Conservation (phyloP, 148 eudicot species). For the Dysphania ambrosioides region DNA sequence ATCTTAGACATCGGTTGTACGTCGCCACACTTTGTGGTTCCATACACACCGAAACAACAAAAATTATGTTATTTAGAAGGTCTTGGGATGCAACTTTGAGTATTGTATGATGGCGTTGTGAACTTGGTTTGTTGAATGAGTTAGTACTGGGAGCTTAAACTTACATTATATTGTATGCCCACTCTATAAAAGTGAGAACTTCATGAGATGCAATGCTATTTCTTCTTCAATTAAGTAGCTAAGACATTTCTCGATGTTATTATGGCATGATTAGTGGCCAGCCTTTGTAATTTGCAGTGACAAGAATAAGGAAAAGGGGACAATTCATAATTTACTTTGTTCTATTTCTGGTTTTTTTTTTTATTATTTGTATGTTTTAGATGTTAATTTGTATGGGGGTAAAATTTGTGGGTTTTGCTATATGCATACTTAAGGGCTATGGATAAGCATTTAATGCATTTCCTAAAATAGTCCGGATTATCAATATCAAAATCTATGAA, state of each 20-base stretch:
- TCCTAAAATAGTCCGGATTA: neutral
- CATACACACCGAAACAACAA: no score
- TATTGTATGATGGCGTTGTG: neutral
- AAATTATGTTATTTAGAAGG: no score
- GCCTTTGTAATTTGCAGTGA: no score
- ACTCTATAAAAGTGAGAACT: neutral
- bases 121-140: slow-evolving; percentile 5
- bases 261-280: no score
- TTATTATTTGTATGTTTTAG: no score
- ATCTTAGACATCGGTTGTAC: neutral
- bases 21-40: no score
- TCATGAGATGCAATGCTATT: neutral
- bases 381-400: neutral
- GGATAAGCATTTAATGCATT: neutral
- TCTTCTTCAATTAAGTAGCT: neutral
- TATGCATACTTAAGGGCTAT: neutral
- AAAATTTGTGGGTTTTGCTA: neutral
- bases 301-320: no score
- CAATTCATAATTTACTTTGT: neutral
- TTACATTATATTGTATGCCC: neutral
- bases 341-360: neutral
- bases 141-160: neutral
- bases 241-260: neutral
- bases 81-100: no score
- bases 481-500: neutral